Base-by-base conservation (phyloP, 257 asterid genomes). In the Cordia subcordata region DNA sequence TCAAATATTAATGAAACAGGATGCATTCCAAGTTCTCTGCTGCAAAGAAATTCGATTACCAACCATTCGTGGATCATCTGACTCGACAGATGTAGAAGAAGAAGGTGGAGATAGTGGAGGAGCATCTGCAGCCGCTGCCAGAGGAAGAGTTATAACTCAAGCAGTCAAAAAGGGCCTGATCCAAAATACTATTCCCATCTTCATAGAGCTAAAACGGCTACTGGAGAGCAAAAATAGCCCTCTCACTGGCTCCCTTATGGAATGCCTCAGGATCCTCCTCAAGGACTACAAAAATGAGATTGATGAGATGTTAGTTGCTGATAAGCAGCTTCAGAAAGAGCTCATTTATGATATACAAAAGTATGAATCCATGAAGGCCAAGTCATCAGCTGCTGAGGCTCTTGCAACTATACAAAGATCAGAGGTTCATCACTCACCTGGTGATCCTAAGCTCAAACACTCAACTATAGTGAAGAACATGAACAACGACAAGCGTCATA, bases 251-350 rank as follows among this genome's bases (percentile, higher is more conserved):
- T 63, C 93, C 40, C 91, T 88, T 33, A 88, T 88, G 99, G 99
- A 86, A n/a, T 92, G 96, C 85, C 85, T 92, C 38, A 47, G 96
- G 56, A 57, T 73, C 84, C 88, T 92, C 61, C 96, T 88, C 75
- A 92, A 92, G 76, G 99, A 92, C 66, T 88, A 86, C 89, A 92
- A 88, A 74, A 92, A 77, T 27, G 96, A 86, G 79, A 92, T 92
- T 27, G 96, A 92, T 21, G 99, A 88, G 53, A 81, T 88, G 62
- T 50, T 92, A 51, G 80, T 92, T 1, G 96, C 96, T 11, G 99
- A 88, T 53, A 67, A 65, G 19, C 99, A 88, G 76, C 95, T 92
- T 16, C 96, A 89, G 77, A 92, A 84, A 68, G 97, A 88, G 49
- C 96, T 92, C 58, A 51, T 86, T 10, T 86, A 92, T 51, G 97